Percentiles rank a stretch among this genome's conserved stretches.
Evolutionary conservation across 345 rosid species (phyloP).

Genomic region (Eucalyptus dawsonii): DNA sequence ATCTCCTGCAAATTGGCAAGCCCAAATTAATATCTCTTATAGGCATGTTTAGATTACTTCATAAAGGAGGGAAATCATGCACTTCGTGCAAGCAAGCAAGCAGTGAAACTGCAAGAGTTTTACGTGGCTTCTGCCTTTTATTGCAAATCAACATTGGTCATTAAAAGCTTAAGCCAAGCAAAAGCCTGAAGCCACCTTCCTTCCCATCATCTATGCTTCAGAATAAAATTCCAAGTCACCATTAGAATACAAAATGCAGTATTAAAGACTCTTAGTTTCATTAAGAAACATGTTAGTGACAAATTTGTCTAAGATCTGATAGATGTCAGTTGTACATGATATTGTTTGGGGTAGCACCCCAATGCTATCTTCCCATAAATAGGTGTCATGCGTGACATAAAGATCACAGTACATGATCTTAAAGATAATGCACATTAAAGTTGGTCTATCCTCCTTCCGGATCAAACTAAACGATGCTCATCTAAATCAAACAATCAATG

Average conservation of each 20-base stretch:
- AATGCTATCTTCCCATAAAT: not conserved
- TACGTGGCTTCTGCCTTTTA: not conserved
- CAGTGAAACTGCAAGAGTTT: not conserved
- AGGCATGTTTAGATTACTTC: not conserved
- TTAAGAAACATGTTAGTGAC: not conserved
- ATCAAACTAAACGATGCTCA: not conserved
- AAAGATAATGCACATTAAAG: not conserved
- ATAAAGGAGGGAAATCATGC: not conserved
- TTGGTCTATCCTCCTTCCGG: not conserved
- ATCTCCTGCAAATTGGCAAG: constrained; percentile 51
- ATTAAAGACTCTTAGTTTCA: not conserved
- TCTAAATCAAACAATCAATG: not conserved
- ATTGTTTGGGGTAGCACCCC: not conserved
- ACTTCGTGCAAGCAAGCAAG: not conserved
- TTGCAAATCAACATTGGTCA: not conserved
- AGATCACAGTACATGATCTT: not conserved
- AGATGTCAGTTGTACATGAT: not conserved
- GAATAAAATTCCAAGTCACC: not conserved
- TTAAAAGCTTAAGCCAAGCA: not conserved
- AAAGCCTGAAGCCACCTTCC: not conserved
- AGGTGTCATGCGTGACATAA: not conserved
- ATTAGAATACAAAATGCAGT: not conserved
- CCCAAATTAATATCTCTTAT: not conserved
- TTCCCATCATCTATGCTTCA: not conserved
- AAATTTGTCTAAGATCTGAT: not conserved